phyloP scores from a whole-genome alignment of 1,139 yeast species.

The Zygosaccharomyces pseudobailii region DNA sequence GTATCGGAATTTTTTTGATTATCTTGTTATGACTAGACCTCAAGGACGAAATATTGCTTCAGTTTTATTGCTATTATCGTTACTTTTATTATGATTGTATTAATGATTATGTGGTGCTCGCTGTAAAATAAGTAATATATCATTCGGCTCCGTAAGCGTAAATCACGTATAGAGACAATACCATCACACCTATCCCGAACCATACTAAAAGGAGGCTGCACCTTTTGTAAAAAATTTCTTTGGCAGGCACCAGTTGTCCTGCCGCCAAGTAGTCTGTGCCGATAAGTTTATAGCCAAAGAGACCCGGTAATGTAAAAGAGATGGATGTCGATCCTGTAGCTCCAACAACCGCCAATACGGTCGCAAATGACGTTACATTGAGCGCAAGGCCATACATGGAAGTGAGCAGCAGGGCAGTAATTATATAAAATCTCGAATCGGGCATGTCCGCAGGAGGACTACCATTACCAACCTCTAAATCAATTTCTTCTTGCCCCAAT shows the following conservation, averaged over 20 bases:
- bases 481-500: not conserved
- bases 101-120: too few relatives aligned
- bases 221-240: conserved; percentile 43
- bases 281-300: conserved; percentile 73
- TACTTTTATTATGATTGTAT: too few relatives aligned
- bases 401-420: conserved; percentile 45
- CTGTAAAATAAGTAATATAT: too few relatives aligned
- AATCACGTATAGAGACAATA: conserved; percentile 71
- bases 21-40: too few relatives aligned
- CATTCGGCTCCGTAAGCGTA: conserved; percentile 29
- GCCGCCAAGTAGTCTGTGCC: conserved; percentile 34
- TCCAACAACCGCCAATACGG: conserved; percentile 85
- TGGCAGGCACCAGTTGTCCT: conserved; percentile 29
- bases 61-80: too few relatives aligned
- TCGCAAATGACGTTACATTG: conserved; percentile 69
- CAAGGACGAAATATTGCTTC: too few relatives aligned
- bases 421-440: conserved; percentile 40
- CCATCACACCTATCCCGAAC: conserved; percentile 76
- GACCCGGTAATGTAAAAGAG: conserved; percentile 86
- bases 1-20: conserved; percentile 39
- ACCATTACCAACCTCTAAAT: conserved; percentile 5
- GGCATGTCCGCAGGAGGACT: conserved; percentile 47
- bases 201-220: conserved; percentile 58
- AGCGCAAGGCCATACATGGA: conserved; percentile 62
- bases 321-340: conserved; percentile 94